Evolutionary conservation across 2,329 filamentous ascomycete species (phyloP).

Genomic region (Dryadomyces quercus-mongolicae): DNA sequence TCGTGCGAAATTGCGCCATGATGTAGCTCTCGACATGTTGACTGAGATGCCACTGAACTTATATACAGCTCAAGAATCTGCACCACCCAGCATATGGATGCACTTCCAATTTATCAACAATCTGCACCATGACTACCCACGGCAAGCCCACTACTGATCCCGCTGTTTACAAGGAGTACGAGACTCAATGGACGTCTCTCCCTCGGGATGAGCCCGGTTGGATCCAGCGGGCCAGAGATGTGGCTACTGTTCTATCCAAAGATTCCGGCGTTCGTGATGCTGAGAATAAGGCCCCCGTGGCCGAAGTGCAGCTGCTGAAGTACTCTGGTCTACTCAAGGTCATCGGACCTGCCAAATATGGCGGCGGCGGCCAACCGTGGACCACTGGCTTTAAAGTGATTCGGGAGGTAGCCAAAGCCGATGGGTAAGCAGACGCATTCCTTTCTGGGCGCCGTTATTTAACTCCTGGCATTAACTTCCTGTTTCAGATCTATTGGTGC

Average conservation of each 20-base stretch:
- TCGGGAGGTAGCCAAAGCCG: constrained; percentile 49
- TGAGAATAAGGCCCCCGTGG: constrained; percentile 26
- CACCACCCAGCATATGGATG: no score
- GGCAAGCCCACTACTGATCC: constrained; percentile 19
- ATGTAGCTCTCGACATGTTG: no score
- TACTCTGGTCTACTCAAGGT: constrained; percentile 27
- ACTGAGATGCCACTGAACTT: no score
- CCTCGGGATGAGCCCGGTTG: constrained; percentile 21
- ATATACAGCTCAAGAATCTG: no score
- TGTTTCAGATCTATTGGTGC: constrained; percentile 43
- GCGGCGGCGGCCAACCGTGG: constrained; percentile 31
- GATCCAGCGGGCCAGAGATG: constrained; percentile 26
- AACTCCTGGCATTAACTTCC: neutral
- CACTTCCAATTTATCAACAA: no score
- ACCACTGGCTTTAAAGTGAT: constrained; percentile 45
- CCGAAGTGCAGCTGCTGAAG: constrained; percentile 28
- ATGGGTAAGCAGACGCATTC: constrained; percentile 32
- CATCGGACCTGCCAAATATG: constrained; percentile 26
- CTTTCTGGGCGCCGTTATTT: neutral
- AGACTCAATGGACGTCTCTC: constrained; percentile 21
- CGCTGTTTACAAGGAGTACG: constrained; percentile 23
- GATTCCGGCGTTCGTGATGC: constrained; percentile 24
- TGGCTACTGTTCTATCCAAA: constrained; percentile 21
- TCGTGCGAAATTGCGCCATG: no score
- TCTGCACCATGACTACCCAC: no score